A percentile compares a stretch with the other conserved stretches of the same genome.
phyloP scores from a whole-genome alignment of 495 filamentous ascomycete species.

The Penicillium lividum region DNA sequence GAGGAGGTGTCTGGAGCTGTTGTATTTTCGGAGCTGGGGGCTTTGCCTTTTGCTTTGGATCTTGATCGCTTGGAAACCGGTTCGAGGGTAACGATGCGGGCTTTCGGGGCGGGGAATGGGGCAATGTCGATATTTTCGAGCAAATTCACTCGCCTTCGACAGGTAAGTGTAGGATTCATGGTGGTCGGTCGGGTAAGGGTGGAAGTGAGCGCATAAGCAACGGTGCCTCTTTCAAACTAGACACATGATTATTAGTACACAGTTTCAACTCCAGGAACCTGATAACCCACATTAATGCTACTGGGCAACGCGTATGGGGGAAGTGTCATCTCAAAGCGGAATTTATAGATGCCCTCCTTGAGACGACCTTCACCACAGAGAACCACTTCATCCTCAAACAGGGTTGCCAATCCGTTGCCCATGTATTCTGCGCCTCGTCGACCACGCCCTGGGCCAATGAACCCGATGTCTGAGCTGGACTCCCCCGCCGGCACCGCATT shows the following conservation, averaged over 20 bases:
- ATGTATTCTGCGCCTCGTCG: constrained; percentile 66
- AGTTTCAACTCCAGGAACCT: not conserved
- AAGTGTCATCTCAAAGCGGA: constrained; percentile 83
- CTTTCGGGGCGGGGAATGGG: constrained; percentile 55
- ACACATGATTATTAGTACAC: constrained; percentile 20
- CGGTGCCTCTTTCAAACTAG: constrained; percentile 93
- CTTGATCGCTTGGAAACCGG: constrained; percentile 62
- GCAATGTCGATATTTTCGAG: constrained; percentile 71
- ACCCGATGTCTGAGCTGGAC: constrained; percentile 45
- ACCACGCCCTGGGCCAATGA: constrained; percentile 53
- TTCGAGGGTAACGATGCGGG: constrained; percentile 80
- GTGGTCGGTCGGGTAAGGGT: constrained; percentile 89
- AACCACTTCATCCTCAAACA: constrained; percentile 90
- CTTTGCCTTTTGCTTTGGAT: constrained; percentile 42
- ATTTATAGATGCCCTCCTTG: constrained; percentile 83
- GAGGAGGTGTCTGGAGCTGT: constrained; percentile 37
- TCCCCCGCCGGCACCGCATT: constrained; percentile 68
- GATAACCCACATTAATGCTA: constrained; percentile 80
- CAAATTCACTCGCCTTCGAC: constrained; percentile 76
- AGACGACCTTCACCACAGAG: constrained; percentile 89
- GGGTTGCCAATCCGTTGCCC: constrained; percentile 77
- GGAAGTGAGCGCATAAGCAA: constrained; percentile 85
- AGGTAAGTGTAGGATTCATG: constrained; percentile 74
- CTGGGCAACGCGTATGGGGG: constrained; percentile 81
- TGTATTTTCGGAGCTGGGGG: constrained; percentile 34